Evolutionary conservation across 2,329 filamentous ascomycete species (phyloP), one percentile per base, ranked within the genome.

Genomic region (Lachnellula willkommii): DNA sequence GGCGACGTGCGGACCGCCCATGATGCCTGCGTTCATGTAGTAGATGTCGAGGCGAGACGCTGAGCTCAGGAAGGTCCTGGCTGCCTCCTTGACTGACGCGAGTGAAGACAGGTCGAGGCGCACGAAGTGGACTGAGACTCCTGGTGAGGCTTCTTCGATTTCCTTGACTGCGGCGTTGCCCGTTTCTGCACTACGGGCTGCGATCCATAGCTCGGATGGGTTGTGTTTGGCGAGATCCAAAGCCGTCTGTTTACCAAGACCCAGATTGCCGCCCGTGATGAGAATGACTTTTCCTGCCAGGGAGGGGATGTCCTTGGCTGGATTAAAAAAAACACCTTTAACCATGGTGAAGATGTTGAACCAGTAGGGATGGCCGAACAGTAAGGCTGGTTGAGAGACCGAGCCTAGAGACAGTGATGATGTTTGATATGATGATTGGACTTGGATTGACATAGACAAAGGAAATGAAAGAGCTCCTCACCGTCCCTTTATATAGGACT

Each of bases 201-300:
- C 70, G 7, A 75, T 63, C 47, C 67, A 73, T 22, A 75, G 69
- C 12, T 70, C 66, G n/a, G 61, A 51, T 64, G 76, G 59, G 62
- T 72, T 65, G 57, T 76, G 75, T 51, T 70, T 70, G 9, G 73
- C 71, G 3, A 78, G 67, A 5, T 72, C 68, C 3, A 72, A 58
- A 17, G 76, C 66, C 2, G 73, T 70, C 55, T 72, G 69, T 52
- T 70, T 72, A 20, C 79, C 78, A 0, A 81, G 71, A 0, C 78
- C 78, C n/a, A 70, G 64, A 53, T 63, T 55, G 54, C 58, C 58
- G 32, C 55, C 60, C 12, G 57, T 57, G n/a, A 61, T 49, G 14
- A 59, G 48, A 40, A 61, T 55, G 15, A 60, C 59, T 46, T 61
- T 61, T 8, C 52, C 59, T 22, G 43, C 50, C 4, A 57, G 54